Conservation (phyloP, 2,329 filamentous ascomycete species). For the Fusarium newnesense region DNA sequence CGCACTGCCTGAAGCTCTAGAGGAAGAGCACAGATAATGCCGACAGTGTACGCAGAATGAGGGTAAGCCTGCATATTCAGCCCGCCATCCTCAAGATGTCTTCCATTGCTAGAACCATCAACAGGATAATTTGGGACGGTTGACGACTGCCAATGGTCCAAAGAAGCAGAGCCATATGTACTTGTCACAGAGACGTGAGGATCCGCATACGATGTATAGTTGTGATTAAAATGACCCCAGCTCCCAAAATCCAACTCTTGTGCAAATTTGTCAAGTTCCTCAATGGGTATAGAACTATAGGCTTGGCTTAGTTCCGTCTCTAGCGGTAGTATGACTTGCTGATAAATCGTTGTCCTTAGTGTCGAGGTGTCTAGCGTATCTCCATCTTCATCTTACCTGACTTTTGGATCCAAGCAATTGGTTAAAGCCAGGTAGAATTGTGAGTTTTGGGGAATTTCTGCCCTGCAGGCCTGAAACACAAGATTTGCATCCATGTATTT, state of each 20-base stretch:
- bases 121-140: too few relatives aligned
- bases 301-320: not conserved
- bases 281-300: fast-evolving
- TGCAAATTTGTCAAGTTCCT: not conserved
- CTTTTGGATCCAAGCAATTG: not conserved
- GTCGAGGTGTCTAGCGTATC: fast-evolving
- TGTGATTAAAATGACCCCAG: not conserved
- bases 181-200: too few relatives aligned
- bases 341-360: not conserved
- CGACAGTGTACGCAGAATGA: too few relatives aligned
- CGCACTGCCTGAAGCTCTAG: too few relatives aligned
- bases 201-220: too few relatives aligned
- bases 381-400: not conserved
- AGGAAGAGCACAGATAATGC: too few relatives aligned
- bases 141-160: too few relatives aligned
- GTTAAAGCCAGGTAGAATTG: not conserved
- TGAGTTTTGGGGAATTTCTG: fast-evolving
- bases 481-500: not conserved
- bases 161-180: too few relatives aligned
- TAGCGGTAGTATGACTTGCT: fast-evolving
- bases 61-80: too few relatives aligned
- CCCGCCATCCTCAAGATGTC: too few relatives aligned
- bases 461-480: not conserved
- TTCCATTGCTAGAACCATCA: too few relatives aligned
- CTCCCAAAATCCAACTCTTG: not conserved